phyloP scores from a whole-genome alignment of 192 early-diverging fungal species.

The Coemansia sp. region DNA sequence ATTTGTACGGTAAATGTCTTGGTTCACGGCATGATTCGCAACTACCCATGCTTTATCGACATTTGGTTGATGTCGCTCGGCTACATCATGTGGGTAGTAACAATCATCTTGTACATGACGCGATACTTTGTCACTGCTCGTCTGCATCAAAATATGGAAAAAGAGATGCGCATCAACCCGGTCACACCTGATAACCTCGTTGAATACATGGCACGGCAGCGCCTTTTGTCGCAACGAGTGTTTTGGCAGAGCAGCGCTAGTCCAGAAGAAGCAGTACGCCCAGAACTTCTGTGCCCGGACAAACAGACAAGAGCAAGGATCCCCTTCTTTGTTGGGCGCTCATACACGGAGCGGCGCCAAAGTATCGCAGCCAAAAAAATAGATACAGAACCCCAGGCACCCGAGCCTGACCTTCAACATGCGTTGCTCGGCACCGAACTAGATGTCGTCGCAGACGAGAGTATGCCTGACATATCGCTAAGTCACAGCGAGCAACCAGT shows the following conservation, averaged over 20 bases:
- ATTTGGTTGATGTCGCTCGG: conserved; percentile 13
- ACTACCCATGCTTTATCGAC: conserved; percentile 36
- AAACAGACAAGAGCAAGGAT: neutral
- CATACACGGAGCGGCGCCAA: neutral
- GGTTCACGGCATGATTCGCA: conserved; percentile 8
- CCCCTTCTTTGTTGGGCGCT: neutral
- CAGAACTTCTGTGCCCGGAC: neutral
- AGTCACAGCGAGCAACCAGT: no score
- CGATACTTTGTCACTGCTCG: conserved; percentile 19
- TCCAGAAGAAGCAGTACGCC: neutral
- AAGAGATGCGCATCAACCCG: conserved; percentile 21
- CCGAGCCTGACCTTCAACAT: no score
- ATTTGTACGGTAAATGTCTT: conserved; percentile 7
- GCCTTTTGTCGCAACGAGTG: neutral
- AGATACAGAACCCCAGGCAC: no score
- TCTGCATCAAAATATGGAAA: conserved; percentile 6
- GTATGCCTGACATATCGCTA: no score
- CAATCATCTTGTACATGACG: conserved; percentile 21
- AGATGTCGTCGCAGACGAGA: no score
- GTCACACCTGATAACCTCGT: conserved; percentile 35
- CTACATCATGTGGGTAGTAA: conserved; percentile 14
- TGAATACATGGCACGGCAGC: conserved; percentile 5
- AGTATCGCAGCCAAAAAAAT: no score
- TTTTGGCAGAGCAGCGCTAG: neutral
- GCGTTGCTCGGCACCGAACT: no score